Percentiles rank a stretch among this genome's conserved stretches.
These are phyloP conservation scores for Arthroderma sp. DNA, from an alignment of 2,329 filamentous ascomycete species.

Conservation along the genomic window DNA sequence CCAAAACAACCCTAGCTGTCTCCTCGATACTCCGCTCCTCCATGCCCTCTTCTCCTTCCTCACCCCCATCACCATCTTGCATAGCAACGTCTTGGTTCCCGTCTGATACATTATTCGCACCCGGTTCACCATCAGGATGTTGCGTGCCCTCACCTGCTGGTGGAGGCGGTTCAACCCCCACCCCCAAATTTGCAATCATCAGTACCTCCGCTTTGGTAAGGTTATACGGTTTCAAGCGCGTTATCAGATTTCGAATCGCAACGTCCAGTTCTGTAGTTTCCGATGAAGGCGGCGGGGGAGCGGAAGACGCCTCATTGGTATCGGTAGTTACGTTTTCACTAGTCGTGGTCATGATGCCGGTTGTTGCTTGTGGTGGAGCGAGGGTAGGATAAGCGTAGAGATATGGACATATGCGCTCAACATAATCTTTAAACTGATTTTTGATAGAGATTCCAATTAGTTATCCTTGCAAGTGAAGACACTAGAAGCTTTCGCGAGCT, in stretches of 20 bases:
- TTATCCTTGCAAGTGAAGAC: not conserved
- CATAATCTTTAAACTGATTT: slow-evolving; percentile 29
- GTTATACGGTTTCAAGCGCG: slow-evolving; percentile 24
- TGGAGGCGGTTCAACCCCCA: slow-evolving; percentile 18
- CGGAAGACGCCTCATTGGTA: not conserved
- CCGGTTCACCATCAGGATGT: slow-evolving; percentile 14
- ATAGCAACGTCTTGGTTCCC: slow-evolving; percentile 11
- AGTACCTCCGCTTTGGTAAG: slow-evolving; percentile 35
- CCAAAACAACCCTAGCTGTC: slow-evolving; percentile 15
- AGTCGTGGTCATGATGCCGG: not conserved
- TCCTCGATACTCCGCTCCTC: not conserved
- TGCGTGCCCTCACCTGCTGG: slow-evolving; percentile 10
- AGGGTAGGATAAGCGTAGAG: slow-evolving; percentile 22
- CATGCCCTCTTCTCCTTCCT: slow-evolving; percentile 15
- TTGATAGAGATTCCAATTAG: not conserved
- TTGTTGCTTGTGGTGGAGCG: slow-evolving; percentile 11
- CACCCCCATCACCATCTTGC: slow-evolving; percentile 17
- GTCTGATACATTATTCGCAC: slow-evolving; percentile 11
- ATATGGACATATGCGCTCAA: slow-evolving; percentile 27
- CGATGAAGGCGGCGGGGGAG: not conserved
- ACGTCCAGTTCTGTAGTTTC: slow-evolving; percentile 23
- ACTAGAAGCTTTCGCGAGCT: not conserved
- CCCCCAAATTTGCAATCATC: slow-evolving; percentile 33
- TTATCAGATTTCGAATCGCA: slow-evolving; percentile 26
- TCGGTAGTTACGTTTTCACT: not conserved